Conservation (phyloP, 768 basidiomycete species). For the Rhodosporidiobolus sp. region DNA sequence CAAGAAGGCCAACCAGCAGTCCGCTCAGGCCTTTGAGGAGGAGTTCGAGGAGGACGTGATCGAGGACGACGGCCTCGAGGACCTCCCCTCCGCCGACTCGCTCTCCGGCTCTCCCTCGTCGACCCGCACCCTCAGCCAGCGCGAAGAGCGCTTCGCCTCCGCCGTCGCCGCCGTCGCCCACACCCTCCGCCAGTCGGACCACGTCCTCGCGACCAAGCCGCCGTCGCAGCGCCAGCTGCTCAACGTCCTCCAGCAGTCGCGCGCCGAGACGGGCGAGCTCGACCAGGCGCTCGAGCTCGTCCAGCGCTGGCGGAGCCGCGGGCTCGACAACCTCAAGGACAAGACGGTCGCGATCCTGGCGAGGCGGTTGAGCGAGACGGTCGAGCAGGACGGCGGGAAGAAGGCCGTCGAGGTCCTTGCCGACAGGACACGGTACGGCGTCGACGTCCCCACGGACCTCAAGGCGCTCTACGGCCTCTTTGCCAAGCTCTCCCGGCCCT, state of each 20-base stretch:
- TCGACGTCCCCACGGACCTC: conserved; percentile 8
- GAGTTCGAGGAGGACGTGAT: conserved; percentile 27
- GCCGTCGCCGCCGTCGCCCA: background rate
- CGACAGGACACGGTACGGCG: conserved; percentile 12
- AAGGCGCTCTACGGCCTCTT: conserved; percentile 13
- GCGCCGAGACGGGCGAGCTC: background rate
- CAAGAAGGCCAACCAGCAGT: background rate
- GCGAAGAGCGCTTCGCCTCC: background rate
- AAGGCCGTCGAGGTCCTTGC: conserved; percentile 5
- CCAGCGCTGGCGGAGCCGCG: conserved; percentile 5
- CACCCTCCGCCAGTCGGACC: background rate
- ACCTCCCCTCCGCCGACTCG: background rate
- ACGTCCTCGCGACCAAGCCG: background rate
- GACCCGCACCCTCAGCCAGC: background rate
- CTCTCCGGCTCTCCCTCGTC: background rate
- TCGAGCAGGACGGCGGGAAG: background rate
- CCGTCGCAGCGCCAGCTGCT: conserved; percentile 3
- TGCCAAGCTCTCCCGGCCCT: background rate
- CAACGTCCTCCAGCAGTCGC: background rate
- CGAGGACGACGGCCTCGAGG: conserved; percentile 10
- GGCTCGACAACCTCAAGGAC: background rate
- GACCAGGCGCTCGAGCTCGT: conserved; percentile 1
- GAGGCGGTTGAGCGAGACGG: background rate
- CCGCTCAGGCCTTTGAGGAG: conserved; percentile 2
- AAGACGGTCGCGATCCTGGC: background rate